Evolutionary conservation across 192 early-diverging fungal species (phyloP), one percentile per base, ranked within the genome.

Genomic region (Umbelopsis vinacea): DNA sequence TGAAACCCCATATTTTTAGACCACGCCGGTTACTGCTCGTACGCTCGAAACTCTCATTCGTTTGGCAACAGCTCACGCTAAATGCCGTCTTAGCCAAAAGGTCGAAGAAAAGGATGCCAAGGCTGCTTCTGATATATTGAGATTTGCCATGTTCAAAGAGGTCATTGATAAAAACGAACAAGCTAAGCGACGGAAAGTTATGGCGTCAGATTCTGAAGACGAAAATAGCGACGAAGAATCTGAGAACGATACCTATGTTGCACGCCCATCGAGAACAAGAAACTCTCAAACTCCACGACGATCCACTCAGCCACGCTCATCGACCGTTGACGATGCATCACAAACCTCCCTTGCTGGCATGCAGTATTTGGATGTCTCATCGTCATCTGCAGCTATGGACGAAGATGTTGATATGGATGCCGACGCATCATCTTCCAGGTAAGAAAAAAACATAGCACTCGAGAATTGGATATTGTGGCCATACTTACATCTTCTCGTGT

Each of bases 1-100:
- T n/a, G 23, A 67, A 48, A 33, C n/a, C 26, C 70, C n/a, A n/a
- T n/a, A n/a, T n/a, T 46, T 66, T 3, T 72, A 94, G 84, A 97
- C 96, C 1, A 87, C 95, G 38, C 97, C 97, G n/a, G 88, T 98
- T 70, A 99, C 97, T 12, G 91, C 96, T n/a, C 94, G 97, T 88
- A 97, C 97, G 19, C 85, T 99, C 21, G 97, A 99, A 81, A 98
- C 97, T 4, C 85, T 99, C 46, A 97, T 99, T 76, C 94, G 97
- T 83, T 81, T 99, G 68, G 89, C 96, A 1, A 96, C 97, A 6
- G 95, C 97, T 15, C 96, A 99, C 79, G 96, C 97, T 53, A 99
- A 99, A 84, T 83, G 89, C 54, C 88, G 97, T 26, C 82, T 99
- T 74, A 93, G 92, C 67, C 82, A 87, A 38, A 74, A 74, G 6